Evolutionary conservation across 805 yeast genomes (phyloP), one percentile per base, ranked within the genome.

Genomic region (Sugiyamaella floridensis): DNA sequence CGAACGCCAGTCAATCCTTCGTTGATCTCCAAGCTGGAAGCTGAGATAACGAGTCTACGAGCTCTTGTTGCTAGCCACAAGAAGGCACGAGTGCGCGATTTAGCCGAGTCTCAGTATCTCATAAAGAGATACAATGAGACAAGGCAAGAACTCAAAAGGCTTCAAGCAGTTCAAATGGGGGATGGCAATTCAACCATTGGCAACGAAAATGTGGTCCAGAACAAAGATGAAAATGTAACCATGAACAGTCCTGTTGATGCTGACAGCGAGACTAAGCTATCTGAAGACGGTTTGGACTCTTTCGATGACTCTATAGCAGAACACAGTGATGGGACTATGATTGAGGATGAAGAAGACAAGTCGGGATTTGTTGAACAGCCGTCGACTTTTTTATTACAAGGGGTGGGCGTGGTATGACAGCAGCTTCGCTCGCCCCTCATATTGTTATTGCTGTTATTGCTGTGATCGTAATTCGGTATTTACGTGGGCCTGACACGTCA

Each of bases 91-190:
- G 52, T 49, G 28, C 50, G 55, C n/a, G 55, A 57, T 18, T 8
- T 44, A 37, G 29, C 52, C 6, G 61, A 58, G 40, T 44, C 54
- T 6, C 61, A 58, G 45, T 56, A 58, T 28, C 47, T 58, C 18
- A 58, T 58, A 2, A 29, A 45, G 16, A 54, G 57, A 48, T 58
- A 58, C 46, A 58, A 58, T 49, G 16, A 32, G 10, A 34, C 58
- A 2, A 5, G 37, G n/a, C 37, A 14, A 10, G 37, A 32, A 11
- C n/a, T 32, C n/a, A 11, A 32, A 14, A 32, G 9, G 9, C 37
- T 32, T 10, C 12, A 32, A 32, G 37, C 37, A 5, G 37, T 4
- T 11, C 12, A 32, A 14, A 32, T 32, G 37, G 26, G 6, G 6
- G 6, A 22, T 22, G 26, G 6, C 26, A 4, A 3, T 22, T 22